Conservation (phyloP, 2,329 filamentous ascomycete species). For the Celoporthe dispersa region DNA sequence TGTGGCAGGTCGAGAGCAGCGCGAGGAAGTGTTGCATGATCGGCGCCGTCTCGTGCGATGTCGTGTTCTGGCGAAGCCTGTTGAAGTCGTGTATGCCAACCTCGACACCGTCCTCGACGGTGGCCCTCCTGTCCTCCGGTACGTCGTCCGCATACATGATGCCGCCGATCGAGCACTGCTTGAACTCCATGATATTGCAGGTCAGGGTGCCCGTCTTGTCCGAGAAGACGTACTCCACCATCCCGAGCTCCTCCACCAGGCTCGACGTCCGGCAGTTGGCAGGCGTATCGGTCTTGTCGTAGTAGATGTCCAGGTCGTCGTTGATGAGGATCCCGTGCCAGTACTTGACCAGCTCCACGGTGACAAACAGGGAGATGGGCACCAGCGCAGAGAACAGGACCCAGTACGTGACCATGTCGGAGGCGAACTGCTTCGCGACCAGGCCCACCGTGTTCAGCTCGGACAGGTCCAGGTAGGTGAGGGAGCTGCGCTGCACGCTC, state of each 20-base stretch:
- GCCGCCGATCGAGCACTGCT: conserved; percentile 89
- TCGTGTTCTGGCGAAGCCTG: conserved; percentile 70
- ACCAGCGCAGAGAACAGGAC: conserved; percentile 96
- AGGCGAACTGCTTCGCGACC: conserved; percentile 81
- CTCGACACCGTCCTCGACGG: conserved; percentile 76
- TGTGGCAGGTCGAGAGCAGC: conserved; percentile 89
- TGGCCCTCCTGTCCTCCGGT: conserved; percentile 85
- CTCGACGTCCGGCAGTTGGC: conserved; percentile 96
- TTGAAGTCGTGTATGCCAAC: conserved; percentile 86
- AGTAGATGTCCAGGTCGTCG: conserved; percentile 96
- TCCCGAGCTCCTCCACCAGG: conserved; percentile 93
- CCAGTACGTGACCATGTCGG: conserved; percentile 98
- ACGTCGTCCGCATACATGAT: conserved; percentile 93
- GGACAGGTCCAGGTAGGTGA: conserved; percentile 75
- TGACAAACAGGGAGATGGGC: conserved; percentile 97
- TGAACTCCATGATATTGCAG: conserved; percentile 99
- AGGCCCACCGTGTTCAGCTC: conserved; percentile 56
- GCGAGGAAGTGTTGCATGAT: conserved; percentile 81
- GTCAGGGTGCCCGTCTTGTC: conserved; percentile 97
- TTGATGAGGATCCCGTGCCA: conserved; percentile 98
- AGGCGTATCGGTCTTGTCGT: conserved; percentile 92
- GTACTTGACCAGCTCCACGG: conserved; percentile 96
- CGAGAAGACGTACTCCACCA: conserved; percentile 98
- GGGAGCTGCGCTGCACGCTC: conserved; percentile 61
- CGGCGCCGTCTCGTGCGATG: conserved; percentile 54